Conservation (phyloP, 148 eudicot genomes). For the Pouteria glomerata region DNA sequence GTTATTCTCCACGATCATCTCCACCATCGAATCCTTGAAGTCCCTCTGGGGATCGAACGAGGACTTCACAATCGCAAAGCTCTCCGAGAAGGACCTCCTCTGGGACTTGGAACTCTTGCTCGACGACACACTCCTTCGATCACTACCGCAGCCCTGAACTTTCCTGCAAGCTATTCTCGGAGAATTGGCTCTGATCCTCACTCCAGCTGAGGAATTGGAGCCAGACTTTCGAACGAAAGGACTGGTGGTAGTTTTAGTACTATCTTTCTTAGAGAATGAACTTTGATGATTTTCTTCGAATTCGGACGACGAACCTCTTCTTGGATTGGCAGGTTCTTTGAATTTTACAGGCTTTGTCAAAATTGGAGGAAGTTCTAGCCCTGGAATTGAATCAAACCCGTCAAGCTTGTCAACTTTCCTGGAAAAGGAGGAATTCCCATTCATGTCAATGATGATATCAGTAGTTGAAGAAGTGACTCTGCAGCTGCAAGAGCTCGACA, state of each 20-base stretch:
- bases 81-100: conserved; percentile 20
- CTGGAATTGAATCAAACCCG: conserved; percentile 18
- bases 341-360: conserved; percentile 27
- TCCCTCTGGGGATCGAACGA: conserved; percentile 52
- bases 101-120: conserved; percentile 7
- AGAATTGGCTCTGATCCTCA: conserved; percentile 28
- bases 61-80: conserved; percentile 54
- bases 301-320: not conserved
- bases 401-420: conserved; percentile 7
- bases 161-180: conserved; percentile 22
- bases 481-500: conserved; percentile 26
- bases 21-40: conserved; percentile 63
- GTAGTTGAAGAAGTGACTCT: conserved; percentile 30
- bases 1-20: conserved; percentile 58
- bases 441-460: conserved; percentile 40
- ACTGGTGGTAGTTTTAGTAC: not conserved
- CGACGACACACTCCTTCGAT: conserved; percentile 13
- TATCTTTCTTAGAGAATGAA: not conserved
- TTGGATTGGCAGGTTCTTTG: not conserved
- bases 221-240: conserved; percentile 13
- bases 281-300: conserved; percentile 18
- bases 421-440: conserved; percentile 6
- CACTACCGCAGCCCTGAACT: conserved; percentile 7
- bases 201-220: conserved; percentile 11
- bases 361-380: conserved; percentile 43